phyloP scores from a whole-genome alignment of 75 land plant species.

The Pseudotsuga menziesii region DNA sequence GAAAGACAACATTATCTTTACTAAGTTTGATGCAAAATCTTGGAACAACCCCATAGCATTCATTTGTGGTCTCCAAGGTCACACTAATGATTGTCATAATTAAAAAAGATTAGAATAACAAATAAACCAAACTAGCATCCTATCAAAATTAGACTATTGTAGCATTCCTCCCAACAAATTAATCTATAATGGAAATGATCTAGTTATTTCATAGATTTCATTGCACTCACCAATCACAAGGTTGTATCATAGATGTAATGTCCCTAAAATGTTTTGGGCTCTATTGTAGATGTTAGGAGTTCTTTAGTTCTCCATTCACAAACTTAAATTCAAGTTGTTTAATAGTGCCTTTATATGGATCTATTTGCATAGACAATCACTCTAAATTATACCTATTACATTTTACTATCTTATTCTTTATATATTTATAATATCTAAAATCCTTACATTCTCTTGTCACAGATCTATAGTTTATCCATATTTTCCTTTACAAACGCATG shows the following conservation, averaged over 20 bases:
- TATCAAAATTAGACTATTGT: background rate
- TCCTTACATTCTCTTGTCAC: too few relatives aligned
- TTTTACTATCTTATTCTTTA: too few relatives aligned
- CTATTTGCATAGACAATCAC: too few relatives aligned
- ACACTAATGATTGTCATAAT: background rate
- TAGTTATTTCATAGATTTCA: too few relatives aligned
- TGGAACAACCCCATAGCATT: background rate
- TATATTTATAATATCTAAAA: too few relatives aligned
- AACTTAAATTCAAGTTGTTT: background rate
- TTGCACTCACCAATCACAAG: background rate
- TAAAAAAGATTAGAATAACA: background rate
- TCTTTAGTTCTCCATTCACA: background rate
- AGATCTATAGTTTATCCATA: too few relatives aligned
- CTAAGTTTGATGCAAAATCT: background rate
- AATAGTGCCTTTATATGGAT: background rate
- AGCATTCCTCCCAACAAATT: background rate
- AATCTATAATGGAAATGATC: background rate
- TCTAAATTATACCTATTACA: too few relatives aligned
- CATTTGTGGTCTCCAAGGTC: background rate
- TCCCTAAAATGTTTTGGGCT: background rate
- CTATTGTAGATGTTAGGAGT: background rate
- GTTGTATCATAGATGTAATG: background rate
- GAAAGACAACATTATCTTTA: too few relatives aligned
- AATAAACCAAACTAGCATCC: background rate
- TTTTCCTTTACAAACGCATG: too few relatives aligned